Conservation (phyloP, 345 rosid genomes). For the Salix suchowensis region DNA sequence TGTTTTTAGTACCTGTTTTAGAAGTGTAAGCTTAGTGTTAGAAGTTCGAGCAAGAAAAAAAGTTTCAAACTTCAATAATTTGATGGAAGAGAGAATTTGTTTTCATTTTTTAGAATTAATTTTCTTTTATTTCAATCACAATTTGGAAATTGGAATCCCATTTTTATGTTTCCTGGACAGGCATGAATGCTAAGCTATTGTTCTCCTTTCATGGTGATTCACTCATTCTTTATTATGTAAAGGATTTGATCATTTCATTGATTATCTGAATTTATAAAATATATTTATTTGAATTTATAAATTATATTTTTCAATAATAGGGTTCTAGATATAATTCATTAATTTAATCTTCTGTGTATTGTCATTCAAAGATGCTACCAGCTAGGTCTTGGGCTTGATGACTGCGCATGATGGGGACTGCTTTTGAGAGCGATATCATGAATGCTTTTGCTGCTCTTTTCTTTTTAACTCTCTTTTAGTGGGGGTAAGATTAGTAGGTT, state of each 20-base stretch:
- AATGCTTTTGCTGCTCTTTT: background rate
- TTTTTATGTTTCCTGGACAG: too few relatives aligned
- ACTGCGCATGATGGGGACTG: background rate
- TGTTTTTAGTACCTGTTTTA: slow-evolving; percentile 45
- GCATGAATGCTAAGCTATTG: too few relatives aligned
- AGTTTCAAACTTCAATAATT: background rate
- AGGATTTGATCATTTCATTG: too few relatives aligned
- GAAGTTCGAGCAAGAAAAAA: background rate
- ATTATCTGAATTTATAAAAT: too few relatives aligned
- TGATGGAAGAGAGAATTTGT: background rate
- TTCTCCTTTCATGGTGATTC: background rate
- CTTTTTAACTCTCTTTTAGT: background rate
- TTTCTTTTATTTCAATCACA: background rate
- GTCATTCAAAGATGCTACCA: background rate
- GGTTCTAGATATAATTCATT: too few relatives aligned
- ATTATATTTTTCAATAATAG: background rate
- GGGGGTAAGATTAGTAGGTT: background rate
- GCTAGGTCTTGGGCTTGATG: background rate
- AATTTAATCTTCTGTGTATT: background rate
- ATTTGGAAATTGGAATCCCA: background rate
- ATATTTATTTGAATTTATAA: too few relatives aligned
- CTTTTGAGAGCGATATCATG: background rate
- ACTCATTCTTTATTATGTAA: too few relatives aligned
- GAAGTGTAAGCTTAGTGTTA: background rate
- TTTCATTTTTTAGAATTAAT: background rate